Evolutionary conservation across 768 basidiomycete species (phyloP).

Genomic region (Sporobolomyces roseus): DNA sequence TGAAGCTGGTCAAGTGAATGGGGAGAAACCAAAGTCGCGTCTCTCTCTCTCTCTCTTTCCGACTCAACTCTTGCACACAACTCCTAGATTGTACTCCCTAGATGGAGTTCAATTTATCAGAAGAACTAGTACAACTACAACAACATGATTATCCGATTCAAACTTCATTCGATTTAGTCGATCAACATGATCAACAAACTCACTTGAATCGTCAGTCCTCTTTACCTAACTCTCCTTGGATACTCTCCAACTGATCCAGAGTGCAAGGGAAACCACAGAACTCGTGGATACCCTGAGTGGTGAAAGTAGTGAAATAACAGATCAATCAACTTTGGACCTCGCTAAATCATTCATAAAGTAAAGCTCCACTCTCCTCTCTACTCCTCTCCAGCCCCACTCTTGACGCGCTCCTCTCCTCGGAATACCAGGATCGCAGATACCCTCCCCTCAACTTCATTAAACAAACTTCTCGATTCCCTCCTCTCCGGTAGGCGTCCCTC

Average conservation of each 20-base stretch:
- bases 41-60: constrained; percentile 1
- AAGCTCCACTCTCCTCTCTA: constrained; percentile 31
- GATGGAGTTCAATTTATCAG: constrained; percentile 47
- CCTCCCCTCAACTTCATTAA: constrained; percentile 65
- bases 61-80: too few relatives aligned
- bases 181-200: constrained; percentile 15
- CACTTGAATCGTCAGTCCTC: neutral
- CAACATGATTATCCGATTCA: neutral
- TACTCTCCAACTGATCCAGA: neutral
- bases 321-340: constrained; percentile 66
- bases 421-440: constrained; percentile 57
- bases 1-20: too few relatives aligned
- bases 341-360: constrained; percentile 75
- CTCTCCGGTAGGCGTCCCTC: constrained; percentile 55
- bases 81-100: neutral
- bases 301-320: constrained; percentile 66
- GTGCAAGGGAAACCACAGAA: constrained; percentile 50
- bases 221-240: neutral
- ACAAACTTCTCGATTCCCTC: constrained; percentile 81
- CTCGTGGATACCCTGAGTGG: constrained; percentile 78
- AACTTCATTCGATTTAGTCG: constrained; percentile 1
- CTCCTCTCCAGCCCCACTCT: constrained; percentile 5
- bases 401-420: too few relatives aligned
- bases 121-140: constrained; percentile 40
- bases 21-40: too few relatives aligned